These are phyloP conservation scores for Orbilia ellipsospora DNA, from an alignment of 2,329 filamentous ascomycete genomes.

Conservation along the genomic window DNA sequence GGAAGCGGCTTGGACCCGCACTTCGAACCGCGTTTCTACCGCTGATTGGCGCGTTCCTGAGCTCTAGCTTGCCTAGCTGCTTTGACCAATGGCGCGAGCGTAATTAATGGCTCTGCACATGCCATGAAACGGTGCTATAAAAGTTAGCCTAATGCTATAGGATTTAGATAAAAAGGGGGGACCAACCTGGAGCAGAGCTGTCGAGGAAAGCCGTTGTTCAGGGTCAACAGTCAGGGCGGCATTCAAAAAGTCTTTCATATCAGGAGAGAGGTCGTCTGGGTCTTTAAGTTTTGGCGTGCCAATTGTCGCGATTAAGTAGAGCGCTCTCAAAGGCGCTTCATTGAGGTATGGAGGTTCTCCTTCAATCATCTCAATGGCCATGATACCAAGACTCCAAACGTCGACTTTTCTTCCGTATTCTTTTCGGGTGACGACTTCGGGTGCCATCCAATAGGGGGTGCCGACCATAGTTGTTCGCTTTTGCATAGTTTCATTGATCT, in stretches of 20 bases:
- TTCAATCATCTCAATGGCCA: conserved; percentile 99
- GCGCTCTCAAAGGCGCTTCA: conserved; percentile 88
- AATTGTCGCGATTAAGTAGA: conserved; percentile 97
- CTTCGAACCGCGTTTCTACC: conserved; percentile 25
- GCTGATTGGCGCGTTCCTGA: conserved; percentile 69
- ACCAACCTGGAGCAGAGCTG: conserved; percentile 90
- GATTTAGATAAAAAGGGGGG: conserved; percentile 25
- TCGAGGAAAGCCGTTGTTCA: conserved; percentile 93
- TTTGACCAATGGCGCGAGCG: conserved; percentile 85
- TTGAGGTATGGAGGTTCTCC: conserved; percentile 97
- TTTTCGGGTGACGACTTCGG: conserved; percentile 95
- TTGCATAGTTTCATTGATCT: conserved; percentile 96
- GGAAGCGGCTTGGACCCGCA: conserved; percentile 19
- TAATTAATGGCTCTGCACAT: conserved; percentile 76
- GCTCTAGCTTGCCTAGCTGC: conserved; percentile 85
- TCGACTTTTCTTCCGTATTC: conserved; percentile 99
- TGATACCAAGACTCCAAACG: conserved; percentile 98
- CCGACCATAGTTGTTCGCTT: conserved; percentile 99
- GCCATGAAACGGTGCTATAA: conserved; percentile 82
- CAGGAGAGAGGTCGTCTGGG: conserved; percentile 79
- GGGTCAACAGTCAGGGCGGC: conserved; percentile 96
- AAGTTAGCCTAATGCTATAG: conserved; percentile 57
- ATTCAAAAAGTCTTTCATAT: conserved; percentile 91
- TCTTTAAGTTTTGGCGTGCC: conserved; percentile 96
- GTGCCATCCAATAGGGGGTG: conserved; percentile 99